Percentiles rank a stretch among this genome's conserved stretches.
Evolutionary conservation across 805 yeast genomes (phyloP).

Genomic region (Kuraishia molischiana): DNA sequence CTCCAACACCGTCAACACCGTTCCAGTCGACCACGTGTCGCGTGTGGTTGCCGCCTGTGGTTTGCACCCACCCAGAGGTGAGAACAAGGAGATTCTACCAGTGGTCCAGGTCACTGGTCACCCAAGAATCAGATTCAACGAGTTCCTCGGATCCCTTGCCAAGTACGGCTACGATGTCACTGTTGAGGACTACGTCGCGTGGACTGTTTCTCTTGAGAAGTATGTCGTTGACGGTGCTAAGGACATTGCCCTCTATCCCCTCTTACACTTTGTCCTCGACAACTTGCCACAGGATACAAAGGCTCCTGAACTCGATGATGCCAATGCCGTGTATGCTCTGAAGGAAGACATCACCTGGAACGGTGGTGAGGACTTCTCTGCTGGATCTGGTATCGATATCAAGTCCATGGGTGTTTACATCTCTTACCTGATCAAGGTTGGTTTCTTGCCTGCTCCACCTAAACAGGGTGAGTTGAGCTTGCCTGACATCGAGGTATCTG

Average conservation of each 20-base stretch:
- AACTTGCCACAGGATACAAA: slow-evolving; percentile 83
- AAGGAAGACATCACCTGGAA: slow-evolving; percentile 43
- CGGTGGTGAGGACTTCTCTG: slow-evolving; percentile 49
- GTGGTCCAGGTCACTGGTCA: slow-evolving; percentile 98
- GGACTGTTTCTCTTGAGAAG: slow-evolving; percentile 72
- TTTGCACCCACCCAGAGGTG: slow-evolving; percentile 55
- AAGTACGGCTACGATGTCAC: slow-evolving; percentile 65
- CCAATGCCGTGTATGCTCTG: slow-evolving; percentile 68
- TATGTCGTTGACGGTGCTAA: slow-evolving; percentile 65
- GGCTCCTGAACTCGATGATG: slow-evolving; percentile 93
- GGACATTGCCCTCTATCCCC: slow-evolving; percentile 86
- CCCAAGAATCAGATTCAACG: slow-evolving; percentile 78
- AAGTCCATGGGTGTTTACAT: slow-evolving; percentile 67
- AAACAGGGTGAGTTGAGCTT: slow-evolving; percentile 28
- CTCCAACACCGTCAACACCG: slow-evolving; percentile 84
- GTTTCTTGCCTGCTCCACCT: slow-evolving; percentile 65
- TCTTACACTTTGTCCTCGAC: slow-evolving; percentile 89
- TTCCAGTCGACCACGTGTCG: slow-evolving; percentile 98
- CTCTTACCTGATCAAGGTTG: slow-evolving; percentile 69
- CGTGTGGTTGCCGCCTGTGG: slow-evolving; percentile 80
- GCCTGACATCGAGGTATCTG: slow-evolving; percentile 47
- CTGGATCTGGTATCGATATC: slow-evolving; percentile 67
- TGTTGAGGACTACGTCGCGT: slow-evolving; percentile 56
- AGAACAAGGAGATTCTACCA: slow-evolving; percentile 23
- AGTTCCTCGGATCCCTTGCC: slow-evolving; percentile 57